A percentile compares a stretch with the other conserved stretches of the same genome.
Evolutionary conservation across 129 eudicot species (phyloP).

Genomic region (Escallonia rubra): DNA sequence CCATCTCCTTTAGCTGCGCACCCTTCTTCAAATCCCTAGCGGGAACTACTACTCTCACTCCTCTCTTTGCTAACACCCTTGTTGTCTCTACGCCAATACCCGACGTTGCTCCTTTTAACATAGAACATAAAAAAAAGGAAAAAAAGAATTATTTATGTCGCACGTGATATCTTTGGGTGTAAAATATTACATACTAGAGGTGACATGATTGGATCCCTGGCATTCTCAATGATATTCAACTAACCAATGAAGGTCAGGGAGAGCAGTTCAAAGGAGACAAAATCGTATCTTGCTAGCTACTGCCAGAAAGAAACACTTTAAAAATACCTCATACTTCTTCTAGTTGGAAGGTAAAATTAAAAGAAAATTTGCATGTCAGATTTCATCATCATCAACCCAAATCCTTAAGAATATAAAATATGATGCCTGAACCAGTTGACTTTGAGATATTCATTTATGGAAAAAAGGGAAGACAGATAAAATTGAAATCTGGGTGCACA

Average conservation of each 20-base stretch:
- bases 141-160: not conserved
- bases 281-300: not conserved
- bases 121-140: not conserved
- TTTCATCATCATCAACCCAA: no score
- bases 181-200: no score
- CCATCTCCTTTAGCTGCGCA: conserved; percentile 49
- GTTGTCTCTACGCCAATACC: conserved; percentile 97
- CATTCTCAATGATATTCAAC: conserved; percentile 7
- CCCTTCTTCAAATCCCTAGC: conserved; percentile 86
- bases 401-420: not conserved
- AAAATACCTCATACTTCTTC: not conserved
- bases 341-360: no score
- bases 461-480: no score
- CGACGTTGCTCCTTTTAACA: conserved; percentile 68
- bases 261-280: conserved; percentile 12
- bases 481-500: no score
- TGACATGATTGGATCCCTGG: not conserved
- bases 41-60: conserved; percentile 70
- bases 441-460: no score
- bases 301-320: not conserved
- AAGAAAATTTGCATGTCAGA: no score
- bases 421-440: not conserved
- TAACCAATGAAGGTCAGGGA: not conserved
- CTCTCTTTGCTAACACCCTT: conserved; percentile 75
- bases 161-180: no score